Percentiles rank a stretch among this genome's conserved stretches.
Conservation (phyloP, 2,329 filamentous ascomycete species). For the Coniella vitis region DNA sequence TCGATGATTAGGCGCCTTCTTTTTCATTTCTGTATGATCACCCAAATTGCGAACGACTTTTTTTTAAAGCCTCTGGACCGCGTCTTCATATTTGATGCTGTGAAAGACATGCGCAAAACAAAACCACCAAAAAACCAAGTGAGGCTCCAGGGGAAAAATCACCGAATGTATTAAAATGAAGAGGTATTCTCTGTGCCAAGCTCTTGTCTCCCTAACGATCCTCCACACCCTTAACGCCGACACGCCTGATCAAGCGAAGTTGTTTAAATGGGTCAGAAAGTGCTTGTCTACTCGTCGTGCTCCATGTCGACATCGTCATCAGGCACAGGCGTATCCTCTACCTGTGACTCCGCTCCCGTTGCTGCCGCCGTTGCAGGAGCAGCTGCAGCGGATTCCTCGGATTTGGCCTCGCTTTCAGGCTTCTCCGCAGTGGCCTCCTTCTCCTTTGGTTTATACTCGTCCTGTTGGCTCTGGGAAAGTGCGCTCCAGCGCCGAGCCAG, state of each 20-base stretch:
- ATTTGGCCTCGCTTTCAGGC: neutral
- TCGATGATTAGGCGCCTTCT: too few relatives aligned
- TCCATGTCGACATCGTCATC: conserved; percentile 46
- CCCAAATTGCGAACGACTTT: too few relatives aligned
- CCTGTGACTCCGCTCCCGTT: conserved; percentile 11
- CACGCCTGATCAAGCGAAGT: neutral
- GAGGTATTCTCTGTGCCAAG: too few relatives aligned
- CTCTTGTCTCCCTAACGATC: neutral
- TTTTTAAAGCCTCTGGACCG: too few relatives aligned
- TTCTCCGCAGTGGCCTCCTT: conserved; percentile 9
- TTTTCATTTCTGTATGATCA: too few relatives aligned
- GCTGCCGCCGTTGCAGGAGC: neutral
- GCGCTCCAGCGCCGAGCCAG: conserved; percentile 49
- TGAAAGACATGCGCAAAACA: too few relatives aligned
- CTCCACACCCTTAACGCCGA: neutral
- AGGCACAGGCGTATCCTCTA: conserved; percentile 26
- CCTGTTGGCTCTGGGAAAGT: conserved; percentile 41
- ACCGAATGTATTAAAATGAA: too few relatives aligned
- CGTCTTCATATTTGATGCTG: too few relatives aligned
- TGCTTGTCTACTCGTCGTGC: conserved; percentile 30
- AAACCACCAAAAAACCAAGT: too few relatives aligned
- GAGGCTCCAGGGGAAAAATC: too few relatives aligned
- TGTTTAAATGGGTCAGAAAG: too few relatives aligned
- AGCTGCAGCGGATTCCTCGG: too few relatives aligned
- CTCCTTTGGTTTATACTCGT: conserved; percentile 37